phyloP scores from a whole-genome alignment of 2,329 filamentous ascomycete genomes.

The Diaporthe humulicola region DNA sequence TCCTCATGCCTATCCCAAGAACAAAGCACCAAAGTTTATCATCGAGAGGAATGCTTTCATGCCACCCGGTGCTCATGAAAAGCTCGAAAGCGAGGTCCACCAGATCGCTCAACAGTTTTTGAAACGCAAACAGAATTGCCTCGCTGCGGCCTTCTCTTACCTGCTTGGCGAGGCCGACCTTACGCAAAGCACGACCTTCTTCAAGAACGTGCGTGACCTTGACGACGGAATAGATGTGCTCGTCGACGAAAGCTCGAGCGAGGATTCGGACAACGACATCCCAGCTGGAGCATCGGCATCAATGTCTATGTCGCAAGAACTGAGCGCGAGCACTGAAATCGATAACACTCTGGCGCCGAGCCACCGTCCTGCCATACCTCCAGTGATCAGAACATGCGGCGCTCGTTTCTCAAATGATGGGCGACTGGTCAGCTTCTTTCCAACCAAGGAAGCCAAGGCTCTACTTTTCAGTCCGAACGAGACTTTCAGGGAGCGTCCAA shows the following conservation, averaged over 20 bases:
- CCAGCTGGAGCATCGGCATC: conserved; percentile 66
- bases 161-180: conserved; percentile 74
- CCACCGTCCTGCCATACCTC: conserved; percentile 67
- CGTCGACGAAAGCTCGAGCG: conserved; percentile 85
- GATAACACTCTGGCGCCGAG: conserved; percentile 66
- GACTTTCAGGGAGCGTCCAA: conserved; percentile 61
- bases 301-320: conserved; percentile 76
- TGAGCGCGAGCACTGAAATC: conserved; percentile 66
- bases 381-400: conserved; percentile 70
- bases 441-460: conserved; percentile 74
- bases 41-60: conserved; percentile 75
- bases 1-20: conserved; percentile 70
- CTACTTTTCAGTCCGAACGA: conserved; percentile 62
- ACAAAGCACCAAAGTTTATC: conserved; percentile 68
- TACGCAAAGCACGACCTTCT: conserved; percentile 70
- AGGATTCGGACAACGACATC: conserved; percentile 78
- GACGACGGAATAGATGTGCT: conserved; percentile 69
- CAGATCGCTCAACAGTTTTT: conserved; percentile 69
- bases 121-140: conserved; percentile 70
- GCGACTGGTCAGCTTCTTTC: conserved; percentile 76
- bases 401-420: conserved; percentile 74
- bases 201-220: conserved; percentile 74
- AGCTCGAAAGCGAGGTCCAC: conserved; percentile 67
- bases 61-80: conserved; percentile 66
- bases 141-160: conserved; percentile 73